A percentile compares a stretch with the other conserved stretches of the same genome.
Conservation (phyloP, 164 flowering plant genomes). For the Annona cherimola region DNA sequence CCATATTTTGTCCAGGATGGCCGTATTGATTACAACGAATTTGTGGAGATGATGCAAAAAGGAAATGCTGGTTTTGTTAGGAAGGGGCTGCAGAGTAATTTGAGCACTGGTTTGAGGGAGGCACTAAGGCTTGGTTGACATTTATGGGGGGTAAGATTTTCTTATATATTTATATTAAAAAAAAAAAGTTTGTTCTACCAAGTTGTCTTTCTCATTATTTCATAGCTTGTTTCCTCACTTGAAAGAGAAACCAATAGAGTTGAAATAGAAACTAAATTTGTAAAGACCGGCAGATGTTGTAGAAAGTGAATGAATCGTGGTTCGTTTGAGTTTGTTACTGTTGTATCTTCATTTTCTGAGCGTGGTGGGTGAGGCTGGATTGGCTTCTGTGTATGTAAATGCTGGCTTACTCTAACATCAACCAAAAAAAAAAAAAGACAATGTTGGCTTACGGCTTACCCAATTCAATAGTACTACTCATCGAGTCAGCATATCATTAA, state of each 20-base stretch:
- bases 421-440: no score
- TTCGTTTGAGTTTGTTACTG: background rate
- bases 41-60: slow-evolving; percentile 85
- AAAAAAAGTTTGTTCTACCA: no score
- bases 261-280: slow-evolving; percentile 16
- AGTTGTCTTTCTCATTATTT: background rate
- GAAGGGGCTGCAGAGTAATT: slow-evolving; percentile 30
- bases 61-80: slow-evolving; percentile 51
- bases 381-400: no score
- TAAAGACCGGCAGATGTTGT: slow-evolving; percentile 16
- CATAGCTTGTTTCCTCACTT: background rate
- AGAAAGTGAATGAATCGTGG: slow-evolving; percentile 4
- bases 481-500: no score
- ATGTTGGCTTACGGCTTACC: no score
- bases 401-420: no score
- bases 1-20: slow-evolving; percentile 61
- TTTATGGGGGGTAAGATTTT: slow-evolving; percentile 4
- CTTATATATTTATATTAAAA: background rate
- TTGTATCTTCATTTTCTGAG: background rate
- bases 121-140: slow-evolving; percentile 44
- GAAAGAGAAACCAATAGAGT: background rate
- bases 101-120: slow-evolving; percentile 52
- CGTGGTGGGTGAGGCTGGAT: background rate
- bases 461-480: no score
- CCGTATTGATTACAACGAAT: slow-evolving; percentile 77